Conservation (phyloP, 805 yeast species). For the Saturnispora quitensis region DNA sequence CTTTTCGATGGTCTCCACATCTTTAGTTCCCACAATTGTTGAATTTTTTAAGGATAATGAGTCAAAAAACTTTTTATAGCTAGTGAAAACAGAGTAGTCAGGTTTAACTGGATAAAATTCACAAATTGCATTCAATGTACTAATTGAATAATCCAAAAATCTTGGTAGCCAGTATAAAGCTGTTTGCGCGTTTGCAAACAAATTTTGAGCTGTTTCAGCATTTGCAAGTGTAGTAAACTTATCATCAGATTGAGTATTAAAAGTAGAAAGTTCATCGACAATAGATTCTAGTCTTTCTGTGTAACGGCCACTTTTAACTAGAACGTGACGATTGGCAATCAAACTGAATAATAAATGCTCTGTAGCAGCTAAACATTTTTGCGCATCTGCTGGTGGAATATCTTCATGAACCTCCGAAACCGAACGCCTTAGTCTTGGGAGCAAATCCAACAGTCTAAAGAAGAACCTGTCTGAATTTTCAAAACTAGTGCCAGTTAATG, state of each 20-base stretch:
- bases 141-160: conserved; percentile 29
- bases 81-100: conserved; percentile 13
- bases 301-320: conserved; percentile 26
- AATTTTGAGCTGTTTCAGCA: not conserved
- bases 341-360: conserved; percentile 62
- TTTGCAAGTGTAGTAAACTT: not conserved
- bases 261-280: not conserved
- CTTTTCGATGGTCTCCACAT: conserved; percentile 13
- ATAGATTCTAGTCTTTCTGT: conserved; percentile 7
- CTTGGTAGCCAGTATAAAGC: conserved; percentile 29
- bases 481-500: conserved; percentile 34
- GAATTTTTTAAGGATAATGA: conserved; percentile 2
- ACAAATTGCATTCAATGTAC: conserved; percentile 12
- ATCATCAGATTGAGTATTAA: not conserved
- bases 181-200: not conserved
- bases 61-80: conserved; percentile 22
- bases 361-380: conserved; percentile 63
- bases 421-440: conserved; percentile 69
- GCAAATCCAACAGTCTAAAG: conserved; percentile 63
- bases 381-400: conserved; percentile 64
- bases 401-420: conserved; percentile 58
- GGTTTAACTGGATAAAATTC: conserved; percentile 4
- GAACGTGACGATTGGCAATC: conserved; percentile 42
- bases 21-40: conserved; percentile 13
- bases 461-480: conserved; percentile 42